Evolutionary conservation across 768 basidiomycete genomes (phyloP), one percentile per base, ranked within the genome.

Genomic region (Rhodocollybia butyracea): DNA sequence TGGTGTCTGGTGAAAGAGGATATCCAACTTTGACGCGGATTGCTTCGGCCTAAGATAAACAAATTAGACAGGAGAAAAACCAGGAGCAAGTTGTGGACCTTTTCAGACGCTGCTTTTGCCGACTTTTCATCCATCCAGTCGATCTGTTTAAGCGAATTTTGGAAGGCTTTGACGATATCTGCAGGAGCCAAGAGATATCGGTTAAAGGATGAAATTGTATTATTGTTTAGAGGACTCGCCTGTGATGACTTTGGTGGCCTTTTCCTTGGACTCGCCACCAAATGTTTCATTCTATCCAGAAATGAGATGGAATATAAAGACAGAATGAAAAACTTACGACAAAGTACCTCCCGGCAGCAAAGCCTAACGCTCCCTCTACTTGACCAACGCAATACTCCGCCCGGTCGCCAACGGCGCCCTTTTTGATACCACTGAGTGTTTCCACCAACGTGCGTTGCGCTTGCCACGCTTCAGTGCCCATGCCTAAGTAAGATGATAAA

Each of bases 11-110:
- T 2, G 84, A 91, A 11, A 87, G 64, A 1, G 97, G 96, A 71
- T 86, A 98, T 55, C 97, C 97, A 58, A 99, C 90, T 77, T 98
- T 96, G 68, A 93, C 81, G 27, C 86, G 83, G 58, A 95, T 87
- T 0, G 84, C 83, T 64, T 88, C 80, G 13, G 91, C 92, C 88
- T 89, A 63, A 29, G 27, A 15, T 10, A 50, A 22, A n/a, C 22
- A 24, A 40, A 17, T 46, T 6, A 21, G 5, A 32, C 17, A 21
- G 26, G 13, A 45, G 46, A 6, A 1, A 48, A 6, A 22, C n/a
- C 13, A 24, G 11, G 21, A 27, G 4, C 30, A 15, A 59, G 34
- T 27, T 38, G 48, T 64, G 56, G 26, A 86, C 91, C 79, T 98
- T 98, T 64, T 87, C 82, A 13, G 86, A 84, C 4, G 97, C 97